Conservation (phyloP, 2,329 filamentous ascomycete genomes). For the Coleophoma crateriformis region DNA sequence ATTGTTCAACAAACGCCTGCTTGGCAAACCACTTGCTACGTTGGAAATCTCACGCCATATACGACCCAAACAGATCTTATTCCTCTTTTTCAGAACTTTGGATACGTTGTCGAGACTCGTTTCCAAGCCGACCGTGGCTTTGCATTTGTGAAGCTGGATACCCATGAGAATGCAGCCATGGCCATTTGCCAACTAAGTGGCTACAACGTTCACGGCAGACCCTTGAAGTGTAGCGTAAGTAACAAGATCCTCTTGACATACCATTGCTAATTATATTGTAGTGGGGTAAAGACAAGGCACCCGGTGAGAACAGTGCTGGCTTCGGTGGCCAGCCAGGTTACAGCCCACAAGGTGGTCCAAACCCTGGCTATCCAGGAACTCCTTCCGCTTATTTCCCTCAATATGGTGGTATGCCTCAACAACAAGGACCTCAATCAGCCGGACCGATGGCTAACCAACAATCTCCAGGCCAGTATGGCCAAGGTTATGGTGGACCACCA, state of each 20-base stretch:
- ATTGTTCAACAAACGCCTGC: slow-evolving; percentile 89
- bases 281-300: slow-evolving; percentile 99
- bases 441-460: slow-evolving; percentile 31
- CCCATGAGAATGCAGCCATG: slow-evolving; percentile 96
- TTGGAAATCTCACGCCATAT: slow-evolving; percentile 96
- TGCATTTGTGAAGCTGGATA: slow-evolving; percentile 99
- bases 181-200: slow-evolving; percentile 97
- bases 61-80: slow-evolving; percentile 95
- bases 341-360: slow-evolving; percentile 70
- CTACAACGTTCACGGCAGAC: slow-evolving; percentile 95
- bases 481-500: slow-evolving; percentile 59
- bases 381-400: slow-evolving; percentile 86
- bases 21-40: slow-evolving; percentile 98
- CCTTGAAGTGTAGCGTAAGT: slow-evolving; percentile 97
- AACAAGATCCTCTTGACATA: slow-evolving; percentile 5
- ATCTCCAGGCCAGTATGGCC: slow-evolving; percentile 44
- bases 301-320: slow-evolving; percentile 59
- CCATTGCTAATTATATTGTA: slow-evolving; percentile 37
- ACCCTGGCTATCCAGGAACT: slow-evolving; percentile 68
- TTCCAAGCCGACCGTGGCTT: slow-evolving; percentile 98
- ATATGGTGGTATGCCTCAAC: slow-evolving; percentile 64
- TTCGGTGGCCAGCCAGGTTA: slow-evolving; percentile 72
- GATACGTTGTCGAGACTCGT: slow-evolving; percentile 92
- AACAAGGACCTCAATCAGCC: slow-evolving; percentile 28
- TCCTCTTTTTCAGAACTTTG: slow-evolving; percentile 98